These are phyloP conservation scores for Arthrobotrys entomopaga DNA, from an alignment of 2,329 filamentous ascomycete species.

Conservation along the genomic window DNA sequence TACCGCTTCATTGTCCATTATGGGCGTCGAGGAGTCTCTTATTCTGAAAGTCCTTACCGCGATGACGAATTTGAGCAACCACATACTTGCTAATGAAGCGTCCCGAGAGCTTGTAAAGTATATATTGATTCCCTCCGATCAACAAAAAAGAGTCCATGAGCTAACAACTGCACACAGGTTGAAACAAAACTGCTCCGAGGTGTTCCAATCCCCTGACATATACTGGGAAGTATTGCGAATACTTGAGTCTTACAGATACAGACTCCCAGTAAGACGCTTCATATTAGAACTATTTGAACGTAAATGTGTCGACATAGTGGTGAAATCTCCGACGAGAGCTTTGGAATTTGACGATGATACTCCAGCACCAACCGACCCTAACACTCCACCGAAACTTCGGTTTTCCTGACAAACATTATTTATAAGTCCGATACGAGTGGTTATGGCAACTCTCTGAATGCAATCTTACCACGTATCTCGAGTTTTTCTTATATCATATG, in stretches of 20 bases:
- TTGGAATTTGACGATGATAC: conserved; percentile 19
- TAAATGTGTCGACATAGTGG: conserved; percentile 82
- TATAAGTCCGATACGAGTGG: background rate
- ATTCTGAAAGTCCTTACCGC: conserved; percentile 83
- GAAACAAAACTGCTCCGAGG: conserved; percentile 76
- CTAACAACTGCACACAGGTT: conserved; percentile 66
- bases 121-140: background rate
- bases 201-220: conserved; percentile 78
- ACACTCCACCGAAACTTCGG: conserved; percentile 13
- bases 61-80: conserved; percentile 89
- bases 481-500: no score
- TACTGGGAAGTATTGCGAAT: conserved; percentile 87
- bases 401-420: conserved; percentile 21
- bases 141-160: background rate
- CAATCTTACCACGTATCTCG: no score
- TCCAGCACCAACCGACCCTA: background rate
- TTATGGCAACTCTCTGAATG: no score
- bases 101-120: conserved; percentile 78
- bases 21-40: conserved; percentile 70
- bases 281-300: conserved; percentile 95
- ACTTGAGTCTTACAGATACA: conserved; percentile 88
- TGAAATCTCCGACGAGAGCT: conserved; percentile 62
- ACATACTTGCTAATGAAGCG: conserved; percentile 88
- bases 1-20: conserved; percentile 64
- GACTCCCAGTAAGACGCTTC: conserved; percentile 85